These are phyloP conservation scores for Leptomonas seymouri DNA, from an alignment of 208 protist genomes.

Conservation along the genomic window DNA sequence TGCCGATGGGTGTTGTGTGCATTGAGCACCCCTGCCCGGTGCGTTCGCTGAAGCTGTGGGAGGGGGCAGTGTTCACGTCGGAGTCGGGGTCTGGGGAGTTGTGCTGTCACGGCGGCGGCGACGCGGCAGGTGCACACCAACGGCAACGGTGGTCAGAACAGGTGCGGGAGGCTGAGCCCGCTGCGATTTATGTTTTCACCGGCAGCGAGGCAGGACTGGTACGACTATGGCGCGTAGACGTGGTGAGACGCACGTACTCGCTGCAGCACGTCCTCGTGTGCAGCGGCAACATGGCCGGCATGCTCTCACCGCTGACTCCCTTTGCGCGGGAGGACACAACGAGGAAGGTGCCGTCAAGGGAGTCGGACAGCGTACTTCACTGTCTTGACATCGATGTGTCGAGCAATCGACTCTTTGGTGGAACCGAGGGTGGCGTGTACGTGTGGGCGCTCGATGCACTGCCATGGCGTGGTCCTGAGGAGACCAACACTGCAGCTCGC, in stretches of 20 bases:
- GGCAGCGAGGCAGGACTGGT: slow-evolving; percentile 62
- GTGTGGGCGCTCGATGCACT: slow-evolving; percentile 65
- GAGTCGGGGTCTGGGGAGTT: not conserved
- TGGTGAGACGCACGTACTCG: slow-evolving; percentile 37
- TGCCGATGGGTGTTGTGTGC: slow-evolving; percentile 33
- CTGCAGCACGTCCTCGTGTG: slow-evolving; percentile 69
- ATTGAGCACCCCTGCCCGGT: slow-evolving; percentile 54
- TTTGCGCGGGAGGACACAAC: slow-evolving; percentile 48
- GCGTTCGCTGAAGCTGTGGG: slow-evolving; percentile 68
- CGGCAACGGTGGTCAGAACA: slow-evolving; percentile 24
- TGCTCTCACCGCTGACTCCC: slow-evolving; percentile 47
- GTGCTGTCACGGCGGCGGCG: not conserved
- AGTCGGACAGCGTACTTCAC: slow-evolving; percentile 45
- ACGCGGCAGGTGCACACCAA: not conserved
- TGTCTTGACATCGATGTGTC: slow-evolving; percentile 58
- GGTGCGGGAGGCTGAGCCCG: slow-evolving; percentile 35
- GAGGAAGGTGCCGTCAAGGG: slow-evolving; percentile 17
- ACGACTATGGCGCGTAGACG: slow-evolving; percentile 78
- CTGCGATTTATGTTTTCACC: slow-evolving; percentile 73
- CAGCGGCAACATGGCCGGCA: slow-evolving; percentile 24
- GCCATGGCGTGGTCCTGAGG: slow-evolving; percentile 47
- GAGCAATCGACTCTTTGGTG: slow-evolving; percentile 54
- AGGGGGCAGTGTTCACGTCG: slow-evolving; percentile 47
- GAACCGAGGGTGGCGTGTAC: slow-evolving; percentile 61
- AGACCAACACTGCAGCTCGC: not conserved